These are phyloP conservation scores for Vigna radiata DNA, from an alignment of 306 rosid genomes.

Conservation along the genomic window DNA sequence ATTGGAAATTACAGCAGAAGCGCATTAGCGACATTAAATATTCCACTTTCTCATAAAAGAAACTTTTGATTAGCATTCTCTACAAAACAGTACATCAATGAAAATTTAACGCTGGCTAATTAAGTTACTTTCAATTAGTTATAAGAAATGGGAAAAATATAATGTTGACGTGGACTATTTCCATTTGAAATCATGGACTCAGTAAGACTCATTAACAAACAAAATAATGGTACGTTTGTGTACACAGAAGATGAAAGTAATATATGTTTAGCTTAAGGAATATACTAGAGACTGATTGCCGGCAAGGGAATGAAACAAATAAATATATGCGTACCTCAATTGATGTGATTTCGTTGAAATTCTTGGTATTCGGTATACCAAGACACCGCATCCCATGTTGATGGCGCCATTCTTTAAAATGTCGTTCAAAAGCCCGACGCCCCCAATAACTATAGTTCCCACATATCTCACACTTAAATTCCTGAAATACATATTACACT, in stretches of 20 bases:
- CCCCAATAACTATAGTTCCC: conserved; percentile 99
- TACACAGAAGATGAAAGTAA: neutral
- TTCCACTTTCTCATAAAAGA: neutral
- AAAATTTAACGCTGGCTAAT: neutral
- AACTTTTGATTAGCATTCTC: neutral
- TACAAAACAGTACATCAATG: neutral
- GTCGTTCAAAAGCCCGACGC: conserved; percentile 97
- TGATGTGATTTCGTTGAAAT: conserved; percentile 95
- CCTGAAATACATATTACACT: conserved; percentile 62
- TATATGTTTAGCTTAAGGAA: neutral
- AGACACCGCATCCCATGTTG: conserved; percentile 99
- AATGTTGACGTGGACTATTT: neutral
- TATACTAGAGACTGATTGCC: neutral
- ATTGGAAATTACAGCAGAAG: neutral
- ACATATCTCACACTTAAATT: conserved; percentile 97
- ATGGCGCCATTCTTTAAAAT: conserved; percentile 99
- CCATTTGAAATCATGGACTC: conserved; percentile 7
- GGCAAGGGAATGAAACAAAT: conserved; percentile 1
- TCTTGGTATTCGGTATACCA: conserved; percentile 97
- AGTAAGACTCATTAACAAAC: neutral
- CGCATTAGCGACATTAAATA: neutral
- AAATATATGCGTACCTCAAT: conserved; percentile 70
- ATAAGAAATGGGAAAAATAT: neutral
- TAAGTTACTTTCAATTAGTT: neutral
- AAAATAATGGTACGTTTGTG: conserved; percentile 3